phyloP scores from a whole-genome alignment of 2,329 filamentous ascomycete species.

The Calonectria honghensis region DNA sequence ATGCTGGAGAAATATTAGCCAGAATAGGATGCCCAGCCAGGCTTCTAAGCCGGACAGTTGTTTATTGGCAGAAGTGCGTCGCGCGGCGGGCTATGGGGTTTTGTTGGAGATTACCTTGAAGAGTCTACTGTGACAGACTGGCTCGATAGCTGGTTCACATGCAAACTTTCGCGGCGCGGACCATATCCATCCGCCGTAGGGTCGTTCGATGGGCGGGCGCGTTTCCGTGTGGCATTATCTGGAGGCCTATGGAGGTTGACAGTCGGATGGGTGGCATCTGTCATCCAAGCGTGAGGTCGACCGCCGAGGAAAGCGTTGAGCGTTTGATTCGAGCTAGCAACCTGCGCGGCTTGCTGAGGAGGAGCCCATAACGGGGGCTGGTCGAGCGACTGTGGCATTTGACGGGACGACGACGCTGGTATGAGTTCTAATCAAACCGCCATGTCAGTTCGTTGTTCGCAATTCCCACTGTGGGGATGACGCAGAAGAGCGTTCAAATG shows the following conservation, averaged over 20 bases:
- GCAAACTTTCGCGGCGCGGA: constrained; percentile 36
- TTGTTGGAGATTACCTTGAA: constrained; percentile 24
- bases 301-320: constrained; percentile 63
- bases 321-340: constrained; percentile 65
- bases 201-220: constrained; percentile 44
- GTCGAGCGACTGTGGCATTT: constrained; percentile 52
- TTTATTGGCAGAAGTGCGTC: not conserved
- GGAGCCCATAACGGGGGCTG: constrained; percentile 45
- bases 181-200: constrained; percentile 42
- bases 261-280: constrained; percentile 38
- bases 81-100: not conserved
- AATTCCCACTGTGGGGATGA: not conserved
- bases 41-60: not conserved
- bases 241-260: constrained; percentile 31
- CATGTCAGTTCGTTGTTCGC: constrained; percentile 31
- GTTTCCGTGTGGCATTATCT: constrained; percentile 49
- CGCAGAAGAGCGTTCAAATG: not conserved
- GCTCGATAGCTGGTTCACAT: constrained; percentile 35
- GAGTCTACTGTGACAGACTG: constrained; percentile 35
- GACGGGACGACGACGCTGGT: constrained; percentile 42
- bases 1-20: too few species aligned
- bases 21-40: not conserved
- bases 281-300: constrained; percentile 58
- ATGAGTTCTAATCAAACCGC: constrained; percentile 38
- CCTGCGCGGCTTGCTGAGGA: constrained; percentile 51